Conservation (phyloP, 129 eudicot species). For the Centaurea solstitialis region DNA sequence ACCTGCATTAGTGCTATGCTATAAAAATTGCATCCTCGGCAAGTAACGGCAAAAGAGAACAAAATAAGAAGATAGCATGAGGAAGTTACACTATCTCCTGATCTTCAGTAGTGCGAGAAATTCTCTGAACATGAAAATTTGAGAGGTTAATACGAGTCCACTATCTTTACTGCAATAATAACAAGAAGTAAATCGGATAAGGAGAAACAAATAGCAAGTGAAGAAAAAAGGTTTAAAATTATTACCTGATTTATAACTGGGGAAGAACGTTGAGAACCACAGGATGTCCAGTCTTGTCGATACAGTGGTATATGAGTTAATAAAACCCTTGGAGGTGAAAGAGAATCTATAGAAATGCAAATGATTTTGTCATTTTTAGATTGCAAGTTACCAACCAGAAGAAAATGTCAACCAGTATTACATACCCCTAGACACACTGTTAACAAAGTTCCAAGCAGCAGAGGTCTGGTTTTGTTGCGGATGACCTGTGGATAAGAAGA, state of each 20-base stretch:
- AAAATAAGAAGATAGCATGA: slow-evolving; percentile 2
- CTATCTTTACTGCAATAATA: slow-evolving; percentile 1
- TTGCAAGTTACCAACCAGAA: not conserved
- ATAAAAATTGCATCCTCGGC: slow-evolving; percentile 3
- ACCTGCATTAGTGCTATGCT: slow-evolving; percentile 50
- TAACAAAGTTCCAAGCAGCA: slow-evolving; percentile 63
- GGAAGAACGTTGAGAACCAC: slow-evolving; percentile 86
- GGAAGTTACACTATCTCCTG: slow-evolving; percentile 61
- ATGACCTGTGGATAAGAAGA: slow-evolving; percentile 51
- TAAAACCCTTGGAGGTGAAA: slow-evolving; percentile 64
- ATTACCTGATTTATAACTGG: slow-evolving; percentile 76
- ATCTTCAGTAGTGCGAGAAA: slow-evolving; percentile 43
- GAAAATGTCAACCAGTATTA: not conserved
- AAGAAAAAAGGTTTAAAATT: not conserved
- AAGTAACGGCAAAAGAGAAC: not conserved
- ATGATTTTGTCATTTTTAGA: not conserved
- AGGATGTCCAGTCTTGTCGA: slow-evolving; percentile 82
- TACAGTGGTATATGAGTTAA: slow-evolving; percentile 90
- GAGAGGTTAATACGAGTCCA: slow-evolving; percentile 23
- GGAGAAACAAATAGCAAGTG: not conserved
- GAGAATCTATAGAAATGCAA: slow-evolving; percentile 38
- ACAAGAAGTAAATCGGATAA: slow-evolving; percentile 3
- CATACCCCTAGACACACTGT: slow-evolving; percentile 59
- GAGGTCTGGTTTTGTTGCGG: slow-evolving; percentile 47
- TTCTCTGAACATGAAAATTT: slow-evolving; percentile 62